Base-by-base conservation (phyloP, 345 rosid genomes). In the Hirschfeldia incana region DNA sequence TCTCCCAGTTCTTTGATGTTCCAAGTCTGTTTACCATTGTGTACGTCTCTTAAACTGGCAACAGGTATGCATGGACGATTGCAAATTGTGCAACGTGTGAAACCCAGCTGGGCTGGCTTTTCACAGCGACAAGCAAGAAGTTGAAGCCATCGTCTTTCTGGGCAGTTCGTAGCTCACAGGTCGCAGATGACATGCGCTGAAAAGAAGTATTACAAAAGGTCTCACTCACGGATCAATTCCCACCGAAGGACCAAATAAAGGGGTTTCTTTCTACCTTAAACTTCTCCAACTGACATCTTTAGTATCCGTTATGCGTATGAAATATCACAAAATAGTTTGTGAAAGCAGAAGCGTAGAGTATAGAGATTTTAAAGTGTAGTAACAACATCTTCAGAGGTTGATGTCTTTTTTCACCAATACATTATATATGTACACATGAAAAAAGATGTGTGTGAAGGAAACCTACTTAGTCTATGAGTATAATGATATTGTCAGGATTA, bases 61-160 rank as follows among this genome's bases (percentile, higher is more conserved):
- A 81, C 89, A 95, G 99, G 78, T 95, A 93, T 78, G 98, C 97
- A 13, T 95, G 99, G 97, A 89, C 96, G 49, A 70, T 87, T 49
- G 83, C 87, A 58, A 79, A 76, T 12, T 89, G 96, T 69, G 78
- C 84, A 3, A 74, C 72, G 4, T 92, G 96, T 44, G 89, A 86
- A 80, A 78, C 80, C 12, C 93, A 83, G 66, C 80, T 91, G 84
- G 99, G 99, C 16, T 95, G 99, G 99, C 90, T 86, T 68, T 95
- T 90, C 75, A 90, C 98, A 2, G 92, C 97, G 4, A 90, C 87
- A 8, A 88, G 84, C 68, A 80, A 77, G 39, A 88, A 84, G 72
- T 63, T 94, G 89, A 91, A 86, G 88, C 99, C 99, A 55, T 81
- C 73, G 66, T 90, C 87, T 7, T 95, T 95, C 70, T 93, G 99